Percentiles rank a stretch among this genome's conserved stretches.
Evolutionary conservation across 1,139 yeast genomes (phyloP).

Genomic region (Suhomyces bribrorum): DNA sequence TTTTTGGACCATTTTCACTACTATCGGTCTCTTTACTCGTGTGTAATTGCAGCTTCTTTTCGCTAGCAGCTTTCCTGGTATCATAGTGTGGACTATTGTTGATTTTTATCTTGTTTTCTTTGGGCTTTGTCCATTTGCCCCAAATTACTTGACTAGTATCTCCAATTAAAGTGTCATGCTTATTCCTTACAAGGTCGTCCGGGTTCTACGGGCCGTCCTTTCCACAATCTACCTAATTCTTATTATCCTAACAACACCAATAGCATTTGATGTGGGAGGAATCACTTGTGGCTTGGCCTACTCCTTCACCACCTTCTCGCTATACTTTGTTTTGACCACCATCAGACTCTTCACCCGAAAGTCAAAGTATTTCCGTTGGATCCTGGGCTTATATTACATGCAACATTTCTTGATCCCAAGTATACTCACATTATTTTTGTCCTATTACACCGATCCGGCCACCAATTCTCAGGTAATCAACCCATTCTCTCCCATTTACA

Average conservation of each 20-base stretch:
- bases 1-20: too few relatives aligned
- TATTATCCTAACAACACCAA: constrained; percentile 80
- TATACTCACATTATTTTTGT: constrained; percentile 69
- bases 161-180: constrained; percentile 3
- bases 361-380: constrained; percentile 48
- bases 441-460: constrained; percentile 47
- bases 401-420: constrained; percentile 88
- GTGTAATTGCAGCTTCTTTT: too few relatives aligned
- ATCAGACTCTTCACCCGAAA: constrained; percentile 58
- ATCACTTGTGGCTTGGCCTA: constrained; percentile 84
- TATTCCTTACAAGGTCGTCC: constrained; percentile 11
- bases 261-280: constrained; percentile 96
- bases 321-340: constrained; percentile 75
- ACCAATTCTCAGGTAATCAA: constrained; percentile 14
- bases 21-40: too few relatives aligned
- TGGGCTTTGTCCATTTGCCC: too few relatives aligned
- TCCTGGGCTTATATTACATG: constrained; percentile 68
- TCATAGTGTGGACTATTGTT: too few relatives aligned
- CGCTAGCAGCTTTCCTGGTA: too few relatives aligned
- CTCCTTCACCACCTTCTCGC: constrained; percentile 68
- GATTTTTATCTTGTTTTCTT: too few relatives aligned
- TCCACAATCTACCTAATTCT: constrained; percentile 64
- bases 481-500: constrained; percentile 24
- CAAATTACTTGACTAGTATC: not conserved
- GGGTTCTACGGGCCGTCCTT: constrained; percentile 35